Base-by-base conservation (phyloP, 2,329 filamentous ascomycete genomes). In the Tolypocladium tundrense region DNA sequence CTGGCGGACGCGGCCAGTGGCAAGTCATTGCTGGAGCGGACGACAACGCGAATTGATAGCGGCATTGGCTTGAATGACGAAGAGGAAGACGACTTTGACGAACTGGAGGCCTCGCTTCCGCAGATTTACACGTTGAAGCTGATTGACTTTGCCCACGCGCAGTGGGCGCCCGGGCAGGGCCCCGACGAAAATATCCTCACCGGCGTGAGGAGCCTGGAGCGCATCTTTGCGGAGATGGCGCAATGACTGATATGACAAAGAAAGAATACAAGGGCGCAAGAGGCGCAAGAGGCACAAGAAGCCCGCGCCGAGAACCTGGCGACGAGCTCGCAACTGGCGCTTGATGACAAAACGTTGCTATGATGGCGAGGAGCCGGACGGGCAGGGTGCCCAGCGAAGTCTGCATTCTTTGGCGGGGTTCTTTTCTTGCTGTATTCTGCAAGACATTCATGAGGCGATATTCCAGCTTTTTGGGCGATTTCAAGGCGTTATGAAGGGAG, bases 131-230 rank as follows among this genome's bases (percentile, higher is more conserved):
- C 85, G 14, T 79, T 97, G 54, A 94, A 93, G 69, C 79, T 99
- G 62, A 99, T 99, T 65, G 94, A 99, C 71, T 99, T 99, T 79
- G 94, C 94, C 1, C 94, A 99, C 72, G 94, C 94, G 13, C 75
- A 79, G 54, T 97, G 88, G 86, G 88, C 85, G 1, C 88, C 90
- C 0, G 90, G 91, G 1, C 75, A 88, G 66, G 93, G 93, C 0
- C 87, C 88, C 0, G 94, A 99, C 70, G 87, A 96, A 73, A 97
- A 97, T 68, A 76, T 82, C 16, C 77, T 97, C 39, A 76, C 77
- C 41, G 92, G 92, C 0, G 83, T 97, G 61, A 79, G 85, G 68
- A 93, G 81, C 68, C 75, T 93, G 42, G 78, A 82, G 55, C 78
- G 79, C 60, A 86, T 97, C 37, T 86, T 97, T 65, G 80, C 85